phyloP scores from a whole-genome alignment of 768 basidiomycete genomes.

The Coprinopsis cinerea region DNA sequence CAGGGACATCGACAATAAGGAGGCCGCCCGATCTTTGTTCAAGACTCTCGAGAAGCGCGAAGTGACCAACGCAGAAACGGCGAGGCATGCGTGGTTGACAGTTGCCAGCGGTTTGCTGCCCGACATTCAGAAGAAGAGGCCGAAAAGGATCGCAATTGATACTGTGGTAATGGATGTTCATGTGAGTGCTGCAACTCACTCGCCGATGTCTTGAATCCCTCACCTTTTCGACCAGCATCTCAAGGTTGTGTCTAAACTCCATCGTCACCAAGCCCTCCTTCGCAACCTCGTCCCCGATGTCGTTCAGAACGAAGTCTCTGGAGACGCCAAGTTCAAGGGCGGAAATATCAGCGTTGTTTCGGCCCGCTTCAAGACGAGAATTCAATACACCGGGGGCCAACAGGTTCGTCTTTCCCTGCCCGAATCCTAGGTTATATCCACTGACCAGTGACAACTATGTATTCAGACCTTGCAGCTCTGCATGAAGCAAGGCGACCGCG shows the following conservation, averaged over 20 bases:
- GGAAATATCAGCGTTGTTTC: conserved; percentile 29
- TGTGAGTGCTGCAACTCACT: conserved; percentile 19
- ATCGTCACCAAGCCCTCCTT: conserved; percentile 33
- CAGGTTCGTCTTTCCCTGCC: conserved; percentile 19
- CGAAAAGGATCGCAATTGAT: conserved; percentile 14
- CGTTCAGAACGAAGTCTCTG: conserved; percentile 41
- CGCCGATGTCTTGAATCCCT: neutral
- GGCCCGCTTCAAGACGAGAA: conserved; percentile 38
- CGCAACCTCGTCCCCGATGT: conserved; percentile 36
- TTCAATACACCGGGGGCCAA: conserved; percentile 21
- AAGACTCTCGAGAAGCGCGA: neutral
- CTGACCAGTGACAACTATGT: neutral
- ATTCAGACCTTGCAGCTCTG: conserved; percentile 19
- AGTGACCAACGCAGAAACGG: conserved; percentile 18
- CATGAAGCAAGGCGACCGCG: conserved; percentile 12
- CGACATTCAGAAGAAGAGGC: neutral
- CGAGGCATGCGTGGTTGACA: conserved; percentile 41
- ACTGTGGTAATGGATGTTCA: conserved; percentile 17
- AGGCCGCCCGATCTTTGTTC: neutral
- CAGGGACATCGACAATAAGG: neutral
- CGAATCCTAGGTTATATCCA: neutral
- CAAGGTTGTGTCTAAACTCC: conserved; percentile 28
- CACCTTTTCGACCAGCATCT: conserved; percentile 40
- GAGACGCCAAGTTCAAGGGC: conserved; percentile 21
- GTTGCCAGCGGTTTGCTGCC: conserved; percentile 26